Evolutionary conservation across 176 grass and related monocot species (phyloP), one percentile per base, ranked within the genome.

Genomic region (Carex pumila): DNA sequence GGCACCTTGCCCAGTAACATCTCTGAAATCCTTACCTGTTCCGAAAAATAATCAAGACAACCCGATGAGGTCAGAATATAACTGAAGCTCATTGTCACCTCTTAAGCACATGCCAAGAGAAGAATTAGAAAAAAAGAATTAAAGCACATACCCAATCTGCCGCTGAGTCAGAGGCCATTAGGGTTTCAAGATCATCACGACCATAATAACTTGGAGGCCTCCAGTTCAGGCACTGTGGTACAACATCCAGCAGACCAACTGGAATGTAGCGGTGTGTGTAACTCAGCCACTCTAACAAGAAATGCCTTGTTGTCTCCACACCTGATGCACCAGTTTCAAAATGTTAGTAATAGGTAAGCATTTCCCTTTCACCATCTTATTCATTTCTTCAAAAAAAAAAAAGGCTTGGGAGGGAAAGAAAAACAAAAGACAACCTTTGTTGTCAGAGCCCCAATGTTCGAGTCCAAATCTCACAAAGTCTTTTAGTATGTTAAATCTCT

Each of bases 361-460:
- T 32, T 31, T 76, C 19, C 45, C 47, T 55, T 54, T 19, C 10
- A 54, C 11, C 47, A 5, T 52, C 22, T 76, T 6, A 50, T 50
- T 76, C 12, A 54, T 76, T 76, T 12, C 52, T 31, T 31, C 47
- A 29, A 34, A 49, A 41, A 21, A 31, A 30, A 47, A 49, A 54
- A 75, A 30, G 13, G 21, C 19, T 25, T 75, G 41, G 41, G 5
- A 75, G 1, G 43, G 29, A 25, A 54, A 49, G 53, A 75, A 17
- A 39, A 57, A 58, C 41, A 43, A 61, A 21, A 79, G 50, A 59
- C 70, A 69, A 93, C 95, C 95, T 94, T 98, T 98, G 81, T 81
- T 90, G 79, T 98, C 95, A 47, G 88, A 98, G 21, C 95, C 95
- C 92, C 95, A 98, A 65, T 98, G 95, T 80, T 98, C 89, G 12